Evolutionary conservation across 768 basidiomycete genomes (phyloP).

Genomic region (Suillus bovinus): DNA sequence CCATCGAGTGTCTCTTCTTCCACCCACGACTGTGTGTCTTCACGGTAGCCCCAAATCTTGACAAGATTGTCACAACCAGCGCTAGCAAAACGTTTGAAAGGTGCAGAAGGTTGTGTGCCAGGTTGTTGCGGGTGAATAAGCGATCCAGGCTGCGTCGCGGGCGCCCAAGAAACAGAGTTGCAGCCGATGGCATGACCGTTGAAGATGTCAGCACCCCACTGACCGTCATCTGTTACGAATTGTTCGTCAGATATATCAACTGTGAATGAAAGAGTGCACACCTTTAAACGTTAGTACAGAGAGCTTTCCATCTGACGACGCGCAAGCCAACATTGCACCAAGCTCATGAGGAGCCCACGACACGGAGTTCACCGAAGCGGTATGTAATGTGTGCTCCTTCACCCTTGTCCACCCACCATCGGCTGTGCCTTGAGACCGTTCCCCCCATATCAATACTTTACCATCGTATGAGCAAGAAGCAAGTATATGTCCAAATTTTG

Average conservation of each 20-base stretch:
- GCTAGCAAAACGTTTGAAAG: slow-evolving; percentile 90
- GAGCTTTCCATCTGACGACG: slow-evolving; percentile 95
- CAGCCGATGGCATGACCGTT: slow-evolving; percentile 95
- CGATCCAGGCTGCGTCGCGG: slow-evolving; percentile 83
- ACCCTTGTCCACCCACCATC: slow-evolving; percentile 85
- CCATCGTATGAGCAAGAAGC: slow-evolving; percentile 99
- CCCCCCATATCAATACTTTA: slow-evolving; percentile 98
- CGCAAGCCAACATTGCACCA: slow-evolving; percentile 95
- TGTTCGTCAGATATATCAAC: neutral
- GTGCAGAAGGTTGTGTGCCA: slow-evolving; percentile 35
- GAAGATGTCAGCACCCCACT: slow-evolving; percentile 94
- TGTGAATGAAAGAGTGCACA: slow-evolving; percentile 37
- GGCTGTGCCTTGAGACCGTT: slow-evolving; percentile 58
- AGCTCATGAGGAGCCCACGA: slow-evolving; percentile 99
- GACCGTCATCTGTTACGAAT: slow-evolving; percentile 76
- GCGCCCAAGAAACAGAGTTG: slow-evolving; percentile 98
- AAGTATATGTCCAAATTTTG: slow-evolving; percentile 94
- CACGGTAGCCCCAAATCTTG: slow-evolving; percentile 90
- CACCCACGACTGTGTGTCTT: slow-evolving; percentile 85
- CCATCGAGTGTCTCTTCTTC: slow-evolving; percentile 91
- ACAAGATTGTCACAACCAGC: slow-evolving; percentile 97
- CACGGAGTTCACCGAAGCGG: slow-evolving; percentile 95
- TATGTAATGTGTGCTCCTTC: slow-evolving; percentile 93
- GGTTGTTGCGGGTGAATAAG: slow-evolving; percentile 71
- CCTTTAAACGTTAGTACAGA: slow-evolving; percentile 98